phyloP scores from a whole-genome alignment of 2,329 filamentous ascomycete genomes.

The Juglanconis sp. region DNA sequence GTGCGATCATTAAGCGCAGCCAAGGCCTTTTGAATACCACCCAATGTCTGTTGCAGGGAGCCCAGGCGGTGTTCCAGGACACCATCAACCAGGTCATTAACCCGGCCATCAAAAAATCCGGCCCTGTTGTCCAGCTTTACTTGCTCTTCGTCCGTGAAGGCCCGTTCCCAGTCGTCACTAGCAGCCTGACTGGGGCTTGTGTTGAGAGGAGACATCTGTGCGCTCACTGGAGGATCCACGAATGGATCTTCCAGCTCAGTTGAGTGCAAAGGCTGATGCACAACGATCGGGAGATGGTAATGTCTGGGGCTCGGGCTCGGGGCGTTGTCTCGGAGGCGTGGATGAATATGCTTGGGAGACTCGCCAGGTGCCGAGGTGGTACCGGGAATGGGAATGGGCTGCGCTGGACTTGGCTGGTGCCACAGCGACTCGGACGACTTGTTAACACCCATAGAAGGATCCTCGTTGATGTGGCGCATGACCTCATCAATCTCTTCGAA shows the following conservation, averaged over 20 bases:
- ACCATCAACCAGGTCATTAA: constrained; percentile 79
- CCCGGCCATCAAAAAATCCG: constrained; percentile 85
- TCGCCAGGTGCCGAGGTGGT: constrained; percentile 33
- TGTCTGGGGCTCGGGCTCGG: constrained; percentile 70
- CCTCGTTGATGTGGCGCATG: constrained; percentile 79
- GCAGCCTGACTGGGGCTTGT: constrained; percentile 61
- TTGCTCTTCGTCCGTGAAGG: constrained; percentile 78
- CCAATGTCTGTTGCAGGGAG: constrained; percentile 77
- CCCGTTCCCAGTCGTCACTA: constrained; percentile 94
- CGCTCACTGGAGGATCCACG: constrained; percentile 47
- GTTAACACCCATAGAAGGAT: constrained; percentile 73
- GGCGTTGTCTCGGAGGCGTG: constrained; percentile 62
- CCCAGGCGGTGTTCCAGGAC: constrained; percentile 73
- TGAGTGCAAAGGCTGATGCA: constrained; percentile 42
- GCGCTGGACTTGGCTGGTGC: constrained; percentile 41
- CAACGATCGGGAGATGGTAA: constrained; percentile 44
- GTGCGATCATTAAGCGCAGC: constrained; percentile 53
- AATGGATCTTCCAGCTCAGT: constrained; percentile 63
- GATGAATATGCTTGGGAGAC: constrained; percentile 52
- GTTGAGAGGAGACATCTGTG: constrained; percentile 56
- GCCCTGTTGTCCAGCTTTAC: constrained; percentile 77
- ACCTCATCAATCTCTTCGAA: constrained; percentile 89
- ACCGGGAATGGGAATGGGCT: constrained; percentile 34
- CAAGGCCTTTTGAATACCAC: constrained; percentile 70
- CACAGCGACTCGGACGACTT: constrained; percentile 51